Percentiles rank a stretch among this genome's conserved stretches.
Conservation (phyloP, 78 protist species). For the Cavenderia fasciculata region DNA sequence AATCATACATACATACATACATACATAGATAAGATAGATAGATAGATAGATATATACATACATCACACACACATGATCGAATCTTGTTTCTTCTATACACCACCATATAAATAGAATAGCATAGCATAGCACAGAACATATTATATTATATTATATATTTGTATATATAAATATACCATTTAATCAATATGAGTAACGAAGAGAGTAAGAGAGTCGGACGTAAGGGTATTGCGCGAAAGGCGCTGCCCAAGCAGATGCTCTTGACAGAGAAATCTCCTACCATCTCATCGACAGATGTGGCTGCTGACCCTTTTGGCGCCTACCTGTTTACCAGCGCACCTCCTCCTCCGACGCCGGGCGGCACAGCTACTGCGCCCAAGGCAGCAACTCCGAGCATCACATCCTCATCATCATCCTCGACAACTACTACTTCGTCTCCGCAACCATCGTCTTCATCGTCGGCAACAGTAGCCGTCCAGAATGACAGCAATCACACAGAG, state of each 20-base stretch:
- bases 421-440: not conserved
- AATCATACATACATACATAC: not conserved
- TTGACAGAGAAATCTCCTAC: conserved; percentile 63
- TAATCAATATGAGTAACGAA: not conserved
- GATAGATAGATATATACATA: not conserved
- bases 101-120: not conserved
- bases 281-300: not conserved
- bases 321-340: not conserved
- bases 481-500: too few relatives aligned
- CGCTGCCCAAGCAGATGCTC: conserved; percentile 60
- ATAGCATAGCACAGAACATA: too few relatives aligned
- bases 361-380: not conserved
- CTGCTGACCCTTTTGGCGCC: not conserved
- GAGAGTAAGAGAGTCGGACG: conserved; percentile 26
- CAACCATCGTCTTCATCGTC: not conserved
- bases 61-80: too few relatives aligned
- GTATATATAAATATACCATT: not conserved
- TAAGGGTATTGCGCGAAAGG: conserved; percentile 65
- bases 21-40: not conserved
- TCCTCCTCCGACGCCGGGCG: not conserved
- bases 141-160: too few relatives aligned
- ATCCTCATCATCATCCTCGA: not conserved
- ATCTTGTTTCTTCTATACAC: not conserved
- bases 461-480: too few relatives aligned
- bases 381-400: not conserved